A percentile compares a stretch with the other conserved stretches of the same genome.
Conservation (phyloP, 1,139 yeast species). For the Scheffersomyces titani region DNA sequence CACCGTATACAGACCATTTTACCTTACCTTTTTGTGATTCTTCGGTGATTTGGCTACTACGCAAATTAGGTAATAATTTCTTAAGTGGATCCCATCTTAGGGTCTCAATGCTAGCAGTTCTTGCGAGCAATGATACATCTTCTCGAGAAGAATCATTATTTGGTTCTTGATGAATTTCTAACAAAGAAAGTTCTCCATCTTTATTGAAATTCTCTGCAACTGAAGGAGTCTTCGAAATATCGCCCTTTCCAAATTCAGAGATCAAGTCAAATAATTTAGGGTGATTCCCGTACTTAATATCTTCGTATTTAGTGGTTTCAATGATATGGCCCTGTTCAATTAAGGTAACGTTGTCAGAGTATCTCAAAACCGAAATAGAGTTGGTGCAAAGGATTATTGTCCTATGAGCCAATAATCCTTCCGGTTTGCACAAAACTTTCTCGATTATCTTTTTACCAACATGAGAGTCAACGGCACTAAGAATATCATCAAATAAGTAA, state of each 20-base stretch:
- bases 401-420: slow-evolving; percentile 32
- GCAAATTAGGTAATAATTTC: slow-evolving; percentile 23
- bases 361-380: slow-evolving; percentile 34
- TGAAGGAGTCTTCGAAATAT: neutral
- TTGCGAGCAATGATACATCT: slow-evolving; percentile 1
- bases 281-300: slow-evolving; percentile 14
- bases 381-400: slow-evolving; percentile 41
- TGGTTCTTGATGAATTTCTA: neutral
- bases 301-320: slow-evolving; percentile 21
- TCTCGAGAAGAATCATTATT: neutral
- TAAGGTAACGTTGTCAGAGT: slow-evolving; percentile 30
- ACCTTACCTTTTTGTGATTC: slow-evolving; percentile 30
- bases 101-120: slow-evolving; percentile 34
- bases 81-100: slow-evolving; percentile 33
- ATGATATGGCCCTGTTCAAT: slow-evolving; percentile 27
- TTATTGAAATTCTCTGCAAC: neutral
- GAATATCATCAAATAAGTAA: slow-evolving; percentile 83
- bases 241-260: slow-evolving; percentile 21
- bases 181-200: neutral
- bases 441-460: slow-evolving; percentile 60
- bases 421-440: slow-evolving; percentile 26
- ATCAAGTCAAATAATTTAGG: slow-evolving; percentile 29
- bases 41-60: slow-evolving; percentile 24
- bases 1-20: slow-evolving; percentile 23
- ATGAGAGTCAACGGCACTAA: slow-evolving; percentile 94